phyloP scores from a whole-genome alignment of 208 protist species.

The Zelonia costaricensis region DNA sequence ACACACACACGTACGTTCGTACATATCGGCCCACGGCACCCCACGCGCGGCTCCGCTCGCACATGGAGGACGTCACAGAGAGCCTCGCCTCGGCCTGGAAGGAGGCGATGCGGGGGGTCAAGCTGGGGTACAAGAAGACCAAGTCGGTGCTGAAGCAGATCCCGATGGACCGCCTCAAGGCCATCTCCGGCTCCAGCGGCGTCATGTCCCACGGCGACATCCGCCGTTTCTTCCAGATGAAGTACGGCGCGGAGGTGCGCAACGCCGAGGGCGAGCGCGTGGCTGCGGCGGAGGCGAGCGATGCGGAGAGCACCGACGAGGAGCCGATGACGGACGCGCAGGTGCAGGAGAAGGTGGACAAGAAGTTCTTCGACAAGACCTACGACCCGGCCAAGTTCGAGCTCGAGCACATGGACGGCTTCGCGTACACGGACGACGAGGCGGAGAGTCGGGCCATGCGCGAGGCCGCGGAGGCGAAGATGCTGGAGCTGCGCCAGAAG shows the following conservation, averaged over 20 bases:
- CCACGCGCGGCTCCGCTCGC: too few relatives aligned
- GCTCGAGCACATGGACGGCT: constrained; percentile 58
- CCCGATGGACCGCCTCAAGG: constrained; percentile 46
- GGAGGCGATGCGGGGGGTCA: constrained; percentile 68
- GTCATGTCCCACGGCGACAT: constrained; percentile 44
- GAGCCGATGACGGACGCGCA: constrained; percentile 82
- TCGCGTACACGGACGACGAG: constrained; percentile 52
- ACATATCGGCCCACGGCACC: neutral
- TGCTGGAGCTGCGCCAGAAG: constrained; percentile 62
- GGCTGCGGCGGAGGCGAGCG: constrained; percentile 39
- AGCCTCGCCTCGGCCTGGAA: constrained; percentile 69
- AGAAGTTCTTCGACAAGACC: constrained; percentile 84
- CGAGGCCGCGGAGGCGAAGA: constrained; percentile 52
- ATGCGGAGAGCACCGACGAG: constrained; percentile 68
- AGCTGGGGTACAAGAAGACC: constrained; percentile 72
- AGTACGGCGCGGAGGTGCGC: constrained; percentile 57
- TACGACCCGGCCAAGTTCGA: constrained; percentile 79
- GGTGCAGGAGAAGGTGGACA: constrained; percentile 78
- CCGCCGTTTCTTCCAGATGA: constrained; percentile 63
- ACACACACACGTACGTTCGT: neutral
- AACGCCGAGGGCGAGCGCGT: constrained; percentile 32
- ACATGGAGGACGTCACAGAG: constrained; percentile 78
- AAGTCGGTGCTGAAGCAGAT: constrained; percentile 66
- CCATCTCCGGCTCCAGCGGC: constrained; percentile 22
- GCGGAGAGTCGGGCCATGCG: constrained; percentile 54